These are phyloP conservation scores for Tephrocybe sp. DNA, from an alignment of 768 basidiomycete genomes.

Conservation along the genomic window DNA sequence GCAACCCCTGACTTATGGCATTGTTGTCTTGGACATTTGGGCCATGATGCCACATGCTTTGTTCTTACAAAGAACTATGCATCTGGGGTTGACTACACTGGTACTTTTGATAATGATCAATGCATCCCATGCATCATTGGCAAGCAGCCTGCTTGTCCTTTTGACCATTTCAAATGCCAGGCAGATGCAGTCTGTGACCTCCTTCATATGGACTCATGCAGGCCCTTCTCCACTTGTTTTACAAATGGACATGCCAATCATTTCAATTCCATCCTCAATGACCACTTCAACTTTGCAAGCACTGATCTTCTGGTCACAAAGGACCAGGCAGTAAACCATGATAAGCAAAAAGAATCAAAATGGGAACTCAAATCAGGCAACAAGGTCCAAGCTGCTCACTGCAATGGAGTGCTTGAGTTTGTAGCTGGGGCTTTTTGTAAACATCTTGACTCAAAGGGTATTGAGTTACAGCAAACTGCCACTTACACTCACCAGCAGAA, in stretches of 20 bases:
- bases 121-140: constrained; percentile 9
- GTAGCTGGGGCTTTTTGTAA: background rate
- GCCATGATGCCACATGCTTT: background rate
- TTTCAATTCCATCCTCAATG: background rate
- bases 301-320: background rate
- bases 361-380: constrained; percentile 1
- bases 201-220: background rate
- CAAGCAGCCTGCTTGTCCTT: constrained; percentile 3
- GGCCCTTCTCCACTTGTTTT: background rate
- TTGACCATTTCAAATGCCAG: background rate
- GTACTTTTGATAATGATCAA: background rate
- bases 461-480: background rate
- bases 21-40: constrained; percentile 1
- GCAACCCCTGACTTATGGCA: no score
- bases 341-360: background rate
- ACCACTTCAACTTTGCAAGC: background rate
- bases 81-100: constrained; percentile 1
- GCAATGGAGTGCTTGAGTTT: background rate
- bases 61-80: constrained; percentile 3
- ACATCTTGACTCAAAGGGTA: background rate
- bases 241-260: background rate
- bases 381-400: background rate
- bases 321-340: background rate
- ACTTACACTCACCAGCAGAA: constrained; percentile 32
- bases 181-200: background rate